phyloP scores from a whole-genome alignment of 306 rosid species.

The Ochetophila trinervis region DNA sequence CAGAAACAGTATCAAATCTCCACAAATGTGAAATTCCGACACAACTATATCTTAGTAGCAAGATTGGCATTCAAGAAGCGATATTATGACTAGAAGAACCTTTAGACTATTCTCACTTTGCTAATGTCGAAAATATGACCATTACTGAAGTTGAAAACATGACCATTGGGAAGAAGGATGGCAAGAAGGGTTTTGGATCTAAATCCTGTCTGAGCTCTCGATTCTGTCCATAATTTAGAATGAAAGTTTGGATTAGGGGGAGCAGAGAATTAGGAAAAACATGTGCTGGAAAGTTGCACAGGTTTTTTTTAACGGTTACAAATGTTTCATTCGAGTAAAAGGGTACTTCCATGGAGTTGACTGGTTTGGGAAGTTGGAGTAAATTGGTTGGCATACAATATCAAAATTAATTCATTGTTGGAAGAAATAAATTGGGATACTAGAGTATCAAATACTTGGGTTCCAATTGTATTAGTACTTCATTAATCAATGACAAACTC shows the following conservation, averaged over 20 bases:
- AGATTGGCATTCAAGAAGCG: conserved; percentile 57
- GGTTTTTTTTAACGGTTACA: neutral
- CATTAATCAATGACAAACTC: no score
- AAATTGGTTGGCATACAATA: no score
- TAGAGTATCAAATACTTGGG: no score
- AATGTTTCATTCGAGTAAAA: neutral
- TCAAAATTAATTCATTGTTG: no score
- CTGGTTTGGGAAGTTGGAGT: no score
- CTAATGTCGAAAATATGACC: no score
- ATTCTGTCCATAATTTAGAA: conserved; percentile 28
- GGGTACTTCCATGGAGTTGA: no score
- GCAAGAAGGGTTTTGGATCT: conserved; percentile 24
- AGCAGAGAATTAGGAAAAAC: neutral
- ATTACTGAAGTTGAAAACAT: conserved; percentile 20
- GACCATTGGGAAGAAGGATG: conserved; percentile 16
- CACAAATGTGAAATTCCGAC: conserved; percentile 79
- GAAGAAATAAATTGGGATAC: no score
- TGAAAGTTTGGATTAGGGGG: neutral
- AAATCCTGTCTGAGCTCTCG: conserved; percentile 22
- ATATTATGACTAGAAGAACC: conserved; percentile 51
- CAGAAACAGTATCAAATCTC: conserved; percentile 59
- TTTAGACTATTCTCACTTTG: conserved; percentile 7
- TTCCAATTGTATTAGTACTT: no score
- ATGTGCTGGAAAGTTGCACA: neutral
- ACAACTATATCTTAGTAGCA: conserved; percentile 65